Evolutionary conservation across 2,329 filamentous ascomycete species (phyloP), one percentile per base, ranked within the genome.

Genomic region (Proliferodiscus dingleyae): DNA sequence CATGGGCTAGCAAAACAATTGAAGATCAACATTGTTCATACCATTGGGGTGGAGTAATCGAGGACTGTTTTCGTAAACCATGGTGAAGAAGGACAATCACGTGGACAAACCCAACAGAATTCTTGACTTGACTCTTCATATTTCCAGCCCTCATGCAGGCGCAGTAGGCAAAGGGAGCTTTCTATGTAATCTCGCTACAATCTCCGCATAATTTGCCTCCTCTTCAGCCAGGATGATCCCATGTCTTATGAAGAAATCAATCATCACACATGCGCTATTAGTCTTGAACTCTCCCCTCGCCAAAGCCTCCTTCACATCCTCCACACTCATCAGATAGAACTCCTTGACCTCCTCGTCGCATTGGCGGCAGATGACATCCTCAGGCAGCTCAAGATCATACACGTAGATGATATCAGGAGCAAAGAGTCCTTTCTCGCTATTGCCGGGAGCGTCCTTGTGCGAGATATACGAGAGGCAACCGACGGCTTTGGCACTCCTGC

Each of bases 181-280:
- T n/a, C n/a, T n/a, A n/a, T n/a, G n/a, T n/a, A n/a, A n/a, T n/a
- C n/a, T n/a, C n/a, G n/a, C n/a, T n/a, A n/a, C n/a, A n/a, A n/a
- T n/a, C n/a, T n/a, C n/a, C n/a, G n/a, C n/a, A n/a, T n/a, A n/a
- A n/a, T n/a, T n/a, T n/a, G n/a, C n/a, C 67, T 94, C 87, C 46
- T 80, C 83, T 61, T 88, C 86, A 0, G 76, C 66, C 1, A 81
- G 90, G 48, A 94, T 61, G 40, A 88, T 71, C 0, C 86, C 86
- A 64, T 89, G 87, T 19, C 89, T 69, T 37, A 94, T 69, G 56
- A 94, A 80, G 64, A 95, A 95, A 59, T 94, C 88, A 38, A 93
- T 72, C 68, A 91, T 71, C 38, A 91, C 82, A 23, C 85, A 62
- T 21, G 85, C 82, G 56, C 87, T 89, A 59, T 94, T 93, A 0